A percentile compares a stretch with the other conserved stretches of the same genome.
phyloP scores from a whole-genome alignment of 257 asterid species.

The Solanum pinnatisectum region DNA sequence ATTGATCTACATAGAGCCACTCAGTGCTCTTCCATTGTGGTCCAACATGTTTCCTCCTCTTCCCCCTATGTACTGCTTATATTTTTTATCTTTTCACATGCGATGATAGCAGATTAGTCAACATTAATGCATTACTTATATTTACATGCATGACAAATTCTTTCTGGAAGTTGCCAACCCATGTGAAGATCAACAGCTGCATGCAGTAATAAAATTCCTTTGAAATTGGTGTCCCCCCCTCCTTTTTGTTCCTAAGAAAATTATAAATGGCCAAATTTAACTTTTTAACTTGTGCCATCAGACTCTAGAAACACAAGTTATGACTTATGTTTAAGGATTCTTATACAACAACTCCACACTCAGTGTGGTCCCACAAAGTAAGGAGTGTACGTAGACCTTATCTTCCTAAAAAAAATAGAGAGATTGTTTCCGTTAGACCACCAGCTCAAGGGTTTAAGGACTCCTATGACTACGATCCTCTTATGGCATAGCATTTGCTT shows the following conservation, averaged over 20 bases:
- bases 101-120: constrained; percentile 13
- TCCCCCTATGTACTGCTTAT: neutral
- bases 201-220: constrained; percentile 10
- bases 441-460: neutral
- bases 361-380: neutral
- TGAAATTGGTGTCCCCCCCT: neutral
- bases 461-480: neutral
- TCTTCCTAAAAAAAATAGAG: neutral
- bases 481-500: neutral
- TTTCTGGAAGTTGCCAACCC: constrained; percentile 28
- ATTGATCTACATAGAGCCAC: constrained; percentile 61
- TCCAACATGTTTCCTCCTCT: neutral
- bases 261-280: neutral
- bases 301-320: neutral
- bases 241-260: neutral
- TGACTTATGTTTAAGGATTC: neutral
- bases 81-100: neutral
- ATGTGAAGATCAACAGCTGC: constrained; percentile 23
- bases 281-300: neutral
- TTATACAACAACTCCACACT: neutral
- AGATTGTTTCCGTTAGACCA: neutral
- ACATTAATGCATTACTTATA: constrained; percentile 5
- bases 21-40: constrained; percentile 11
- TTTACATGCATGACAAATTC: constrained; percentile 6
- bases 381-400: neutral